These are phyloP conservation scores for Perilla frutescens DNA, from an alignment of 257 asterid species.

Conservation along the genomic window DNA sequence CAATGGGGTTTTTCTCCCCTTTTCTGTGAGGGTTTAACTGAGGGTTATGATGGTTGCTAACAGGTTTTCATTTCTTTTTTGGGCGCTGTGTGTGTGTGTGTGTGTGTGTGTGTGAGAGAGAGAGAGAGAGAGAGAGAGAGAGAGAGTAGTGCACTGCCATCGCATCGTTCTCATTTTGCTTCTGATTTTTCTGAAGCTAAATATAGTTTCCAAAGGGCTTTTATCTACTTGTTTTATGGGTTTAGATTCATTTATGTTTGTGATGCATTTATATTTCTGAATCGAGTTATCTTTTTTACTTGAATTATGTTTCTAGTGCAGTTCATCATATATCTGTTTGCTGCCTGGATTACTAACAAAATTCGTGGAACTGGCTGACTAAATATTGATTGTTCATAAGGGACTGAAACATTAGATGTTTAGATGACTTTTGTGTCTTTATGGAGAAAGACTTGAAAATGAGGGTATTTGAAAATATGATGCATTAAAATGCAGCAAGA, in stretches of 20 bases:
- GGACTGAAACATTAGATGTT: not conserved
- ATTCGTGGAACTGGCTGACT: conserved; percentile 7
- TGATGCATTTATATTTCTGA: conserved; percentile 22
- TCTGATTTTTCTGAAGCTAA: conserved; percentile 28
- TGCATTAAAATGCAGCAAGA: not conserved
- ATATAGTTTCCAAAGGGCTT: not conserved
- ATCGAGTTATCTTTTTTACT: conserved; percentile 1
- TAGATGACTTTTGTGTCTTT: not conserved
- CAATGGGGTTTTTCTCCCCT: not conserved
- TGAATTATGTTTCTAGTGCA: not conserved
- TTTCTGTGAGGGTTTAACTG: conserved; percentile 44
- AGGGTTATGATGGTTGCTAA: conserved; percentile 40
- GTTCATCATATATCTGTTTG: conserved; percentile 9
- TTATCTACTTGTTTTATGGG: not conserved
- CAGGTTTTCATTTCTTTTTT: not conserved
- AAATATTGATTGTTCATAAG: conserved; percentile 18
- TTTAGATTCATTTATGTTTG: conserved; percentile 19
- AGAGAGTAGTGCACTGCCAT: not conserved
- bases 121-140: not conserved
- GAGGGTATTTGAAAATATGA: not conserved
- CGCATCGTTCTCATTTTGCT: not conserved
- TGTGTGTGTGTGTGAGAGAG: not conserved
- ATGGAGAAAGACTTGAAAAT: not conserved
- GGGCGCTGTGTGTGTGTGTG: not conserved
- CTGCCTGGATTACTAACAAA: conserved; percentile 10